These are phyloP conservation scores for Vaccinium vitisidaea DNA, from an alignment of 148 eudicot species.

Conservation along the genomic window DNA sequence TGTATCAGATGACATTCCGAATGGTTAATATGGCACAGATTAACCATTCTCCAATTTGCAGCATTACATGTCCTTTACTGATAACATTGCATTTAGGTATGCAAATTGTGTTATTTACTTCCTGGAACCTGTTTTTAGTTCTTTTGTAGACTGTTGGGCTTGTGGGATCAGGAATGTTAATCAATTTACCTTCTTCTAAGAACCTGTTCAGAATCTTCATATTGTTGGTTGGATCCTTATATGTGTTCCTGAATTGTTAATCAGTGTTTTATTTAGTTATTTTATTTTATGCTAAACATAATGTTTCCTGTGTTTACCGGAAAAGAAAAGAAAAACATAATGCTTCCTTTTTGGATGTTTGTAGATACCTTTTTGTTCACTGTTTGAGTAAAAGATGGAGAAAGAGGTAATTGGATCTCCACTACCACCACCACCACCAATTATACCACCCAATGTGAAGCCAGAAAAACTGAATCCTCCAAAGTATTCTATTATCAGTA, in stretches of 20 bases:
- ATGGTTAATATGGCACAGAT: neutral
- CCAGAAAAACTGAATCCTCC: constrained; percentile 35
- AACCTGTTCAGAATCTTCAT: too few species aligned
- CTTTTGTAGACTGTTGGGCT: too few species aligned
- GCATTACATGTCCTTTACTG: too few species aligned
- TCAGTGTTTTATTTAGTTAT: too few species aligned
- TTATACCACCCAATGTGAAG: constrained; percentile 29
- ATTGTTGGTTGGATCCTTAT: neutral
- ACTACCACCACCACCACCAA: constrained; percentile 36
- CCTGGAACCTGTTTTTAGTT: too few species aligned
- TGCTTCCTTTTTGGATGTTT: neutral
- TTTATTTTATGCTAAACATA: neutral
- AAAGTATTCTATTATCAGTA: constrained; percentile 45
- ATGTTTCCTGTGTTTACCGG: neutral
- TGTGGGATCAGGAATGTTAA: too few species aligned
- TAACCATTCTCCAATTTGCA: neutral
- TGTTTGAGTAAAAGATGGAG: constrained; percentile 26
- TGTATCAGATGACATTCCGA: too few species aligned
- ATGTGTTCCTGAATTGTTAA: neutral
- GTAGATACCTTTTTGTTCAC: constrained; percentile 1
- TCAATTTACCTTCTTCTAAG: too few species aligned
- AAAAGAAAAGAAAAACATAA: neutral
- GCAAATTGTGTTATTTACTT: too few species aligned
- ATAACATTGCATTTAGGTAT: too few species aligned
- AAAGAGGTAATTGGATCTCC: constrained; percentile 30